A percentile compares a stretch with the other conserved stretches of the same genome.
Conservation (phyloP, 306 rosid species). For the Prunus kanzakura region DNA sequence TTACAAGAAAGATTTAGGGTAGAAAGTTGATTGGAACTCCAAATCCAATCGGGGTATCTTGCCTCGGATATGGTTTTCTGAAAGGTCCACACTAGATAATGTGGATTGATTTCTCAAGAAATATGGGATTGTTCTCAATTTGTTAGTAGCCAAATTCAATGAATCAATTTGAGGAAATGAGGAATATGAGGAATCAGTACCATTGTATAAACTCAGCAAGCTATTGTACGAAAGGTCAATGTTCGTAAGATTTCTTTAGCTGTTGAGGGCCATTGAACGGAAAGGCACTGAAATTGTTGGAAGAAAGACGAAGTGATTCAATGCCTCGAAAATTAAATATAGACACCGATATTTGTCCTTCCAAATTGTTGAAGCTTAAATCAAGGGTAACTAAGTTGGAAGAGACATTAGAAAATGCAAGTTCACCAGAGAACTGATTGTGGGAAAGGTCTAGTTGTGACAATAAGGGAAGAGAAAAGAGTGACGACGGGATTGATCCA, state of each 20-base stretch:
- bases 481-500: slow-evolving; percentile 11
- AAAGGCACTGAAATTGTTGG: not conserved
- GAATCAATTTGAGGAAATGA: not conserved
- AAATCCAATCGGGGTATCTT: no score
- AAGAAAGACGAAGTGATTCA: not conserved
- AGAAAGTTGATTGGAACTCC: no score
- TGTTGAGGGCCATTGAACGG: not conserved
- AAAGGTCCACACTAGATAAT: no score
- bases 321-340: slow-evolving; percentile 22
- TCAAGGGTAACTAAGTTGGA: slow-evolving; percentile 24
- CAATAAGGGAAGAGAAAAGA: slow-evolving; percentile 15
- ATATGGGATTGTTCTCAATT: not conserved
- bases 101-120: no score
- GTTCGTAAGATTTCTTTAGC: accelerated
- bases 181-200: no score
- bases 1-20: no score
- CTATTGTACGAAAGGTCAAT: not conserved
- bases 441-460: not conserved
- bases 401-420: slow-evolving; percentile 2
- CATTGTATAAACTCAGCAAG: not conserved
- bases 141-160: not conserved
- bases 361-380: slow-evolving; percentile 38
- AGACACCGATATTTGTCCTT: slow-evolving; percentile 28
- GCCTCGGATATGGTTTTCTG: no score
- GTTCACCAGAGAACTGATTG: slow-evolving; percentile 4